Evolutionary conservation across 225 moss, liverwort and hornwort genomes (phyloP).

Genomic region (Takakia lepidozioides): DNA sequence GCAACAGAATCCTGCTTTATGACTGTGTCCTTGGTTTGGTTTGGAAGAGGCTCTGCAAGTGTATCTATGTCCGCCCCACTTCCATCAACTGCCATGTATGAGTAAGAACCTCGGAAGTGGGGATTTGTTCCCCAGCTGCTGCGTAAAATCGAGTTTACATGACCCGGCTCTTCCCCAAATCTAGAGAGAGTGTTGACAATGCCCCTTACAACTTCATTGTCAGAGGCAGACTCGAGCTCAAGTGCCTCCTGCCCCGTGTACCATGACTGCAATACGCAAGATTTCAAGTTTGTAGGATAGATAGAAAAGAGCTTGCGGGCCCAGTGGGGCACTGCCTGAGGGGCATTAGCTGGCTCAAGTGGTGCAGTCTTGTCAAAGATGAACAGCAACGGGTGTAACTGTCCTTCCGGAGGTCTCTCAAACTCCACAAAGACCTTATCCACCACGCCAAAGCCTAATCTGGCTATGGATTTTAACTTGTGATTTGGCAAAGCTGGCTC

Average conservation of each 20-base stretch:
- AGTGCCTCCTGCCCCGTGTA: slow-evolving; percentile 24
- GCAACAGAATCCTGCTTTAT: not conserved
- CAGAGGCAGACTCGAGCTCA: slow-evolving; percentile 13
- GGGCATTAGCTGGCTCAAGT: not conserved
- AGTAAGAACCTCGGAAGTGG: slow-evolving; percentile 27
- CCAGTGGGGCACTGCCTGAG: slow-evolving; percentile 6
- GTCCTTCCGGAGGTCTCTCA: slow-evolving; percentile 12
- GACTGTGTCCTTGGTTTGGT: not conserved
- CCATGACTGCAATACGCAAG: slow-evolving; percentile 25
- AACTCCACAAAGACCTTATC: slow-evolving; percentile 20
- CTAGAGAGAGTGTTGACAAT: slow-evolving; percentile 12
- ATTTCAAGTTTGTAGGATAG: slow-evolving; percentile 23
- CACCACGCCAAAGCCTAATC: slow-evolving; percentile 30
- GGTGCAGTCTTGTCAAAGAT: slow-evolving; percentile 11
- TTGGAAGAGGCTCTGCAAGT: slow-evolving; percentile 28
- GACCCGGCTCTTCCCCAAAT: slow-evolving; percentile 11
- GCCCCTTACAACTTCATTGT: slow-evolving; percentile 19
- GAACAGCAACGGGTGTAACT: slow-evolving; percentile 9
- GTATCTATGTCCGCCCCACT: slow-evolving; percentile 22
- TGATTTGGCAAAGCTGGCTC: slow-evolving; percentile 18
- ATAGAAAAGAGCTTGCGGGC: slow-evolving; percentile 14
- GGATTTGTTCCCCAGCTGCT: slow-evolving; percentile 29
- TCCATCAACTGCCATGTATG: slow-evolving; percentile 21
- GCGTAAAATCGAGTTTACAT: slow-evolving; percentile 4
- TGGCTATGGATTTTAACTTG: slow-evolving; percentile 25